Evolutionary conservation across 2,329 filamentous ascomycete genomes (phyloP).

Genomic region (Diplodia scrobiculata): DNA sequence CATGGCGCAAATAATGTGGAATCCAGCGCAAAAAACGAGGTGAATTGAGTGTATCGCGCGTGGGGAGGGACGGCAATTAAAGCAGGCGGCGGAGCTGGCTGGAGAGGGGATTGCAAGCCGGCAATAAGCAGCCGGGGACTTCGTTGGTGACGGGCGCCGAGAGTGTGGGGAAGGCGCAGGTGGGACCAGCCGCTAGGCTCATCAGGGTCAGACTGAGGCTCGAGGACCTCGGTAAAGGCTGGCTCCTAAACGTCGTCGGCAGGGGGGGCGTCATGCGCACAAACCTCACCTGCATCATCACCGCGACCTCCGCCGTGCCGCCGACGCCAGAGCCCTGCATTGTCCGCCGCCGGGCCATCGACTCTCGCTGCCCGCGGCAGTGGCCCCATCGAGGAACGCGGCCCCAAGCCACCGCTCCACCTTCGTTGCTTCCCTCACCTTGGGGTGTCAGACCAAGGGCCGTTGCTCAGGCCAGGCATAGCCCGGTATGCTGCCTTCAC

Average conservation of each 20-base stretch:
- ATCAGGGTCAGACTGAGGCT: background rate
- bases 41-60: background rate
- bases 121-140: background rate
- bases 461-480: too few relatives aligned
- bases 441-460: too few relatives aligned
- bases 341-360: background rate
- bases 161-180: constrained; percentile 14
- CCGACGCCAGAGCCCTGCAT: background rate
- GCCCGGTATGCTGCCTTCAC: too few relatives aligned
- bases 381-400: background rate
- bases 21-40: background rate
- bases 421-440: too few relatives aligned
- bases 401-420: too few relatives aligned
- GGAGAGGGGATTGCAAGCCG: background rate
- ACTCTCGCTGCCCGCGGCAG: background rate
- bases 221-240: constrained; percentile 15
- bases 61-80: background rate
- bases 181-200: background rate
- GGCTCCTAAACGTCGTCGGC: too few relatives aligned
- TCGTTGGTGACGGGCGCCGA: background rate
- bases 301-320: background rate
- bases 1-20: constrained; percentile 40
- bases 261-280: background rate
- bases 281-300: background rate
- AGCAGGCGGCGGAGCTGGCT: background rate